Base-by-base conservation (phyloP, 225 moss, liverwort and hornwort genomes). In the Sphagnum contortum region DNA sequence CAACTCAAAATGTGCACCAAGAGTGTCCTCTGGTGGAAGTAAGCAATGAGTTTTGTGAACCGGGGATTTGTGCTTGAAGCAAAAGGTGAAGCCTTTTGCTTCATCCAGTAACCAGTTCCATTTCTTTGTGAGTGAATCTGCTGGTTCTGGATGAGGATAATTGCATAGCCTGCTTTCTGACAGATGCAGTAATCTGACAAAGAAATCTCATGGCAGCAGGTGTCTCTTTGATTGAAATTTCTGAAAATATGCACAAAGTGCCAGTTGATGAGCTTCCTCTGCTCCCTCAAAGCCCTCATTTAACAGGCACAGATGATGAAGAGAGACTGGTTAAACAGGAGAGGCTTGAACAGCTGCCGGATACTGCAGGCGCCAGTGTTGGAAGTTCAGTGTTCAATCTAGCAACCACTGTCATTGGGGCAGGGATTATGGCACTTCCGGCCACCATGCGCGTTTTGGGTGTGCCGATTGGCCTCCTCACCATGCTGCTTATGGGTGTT, bases 331-430 rank as follows among this genome's bases (percentile, higher is more conserved):
- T 58, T 11, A 44, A 45, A 3, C 57, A 71, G 4, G 51, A 57
- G 3, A 9, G 46, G 9, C 6, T 5, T 5, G 49, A 71, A 50
- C 3, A 75, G 63, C 72, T 13, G 46, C 61, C 55, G 8, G 80
- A 80, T 50, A 10, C 74, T 49, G 77, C 74, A 12, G 83, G 87
- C 9, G 94, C 87, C 5, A 77, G 81, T 48, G 75, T 89, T 67
- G 87, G 86, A n/a, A 91, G 94, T 69, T 85, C 94, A 4, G 91
- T 94, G 10, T 94, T 94, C 77, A 94, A 94, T 69, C 79, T 94
- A 9, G 87, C 94, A 55, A 94, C 94, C 3, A 89, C 88, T 8
- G 89, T 94, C 68, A 84, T 94, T 45, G 94, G 94, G 10, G 94
- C 94, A 3, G 94, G 94, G 69, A 94, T 94, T 62, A 94, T 94